These are phyloP conservation scores for Carex parvula DNA, from an alignment of 176 grass and related monocot species.

Conservation along the genomic window DNA sequence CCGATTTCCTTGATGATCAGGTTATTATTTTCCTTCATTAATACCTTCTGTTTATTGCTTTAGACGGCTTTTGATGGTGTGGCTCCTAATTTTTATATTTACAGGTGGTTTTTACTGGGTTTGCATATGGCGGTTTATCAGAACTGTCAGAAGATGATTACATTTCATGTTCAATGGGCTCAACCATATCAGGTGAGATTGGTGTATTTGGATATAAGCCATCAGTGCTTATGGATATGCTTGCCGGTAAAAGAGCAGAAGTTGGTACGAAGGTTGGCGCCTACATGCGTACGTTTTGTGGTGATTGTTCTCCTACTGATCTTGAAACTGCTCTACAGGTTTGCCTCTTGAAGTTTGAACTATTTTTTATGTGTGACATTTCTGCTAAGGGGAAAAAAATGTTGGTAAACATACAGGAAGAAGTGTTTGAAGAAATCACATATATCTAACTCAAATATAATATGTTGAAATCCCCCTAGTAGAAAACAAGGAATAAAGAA, in stretches of 20 bases:
- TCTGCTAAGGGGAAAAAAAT: neutral
- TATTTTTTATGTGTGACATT: neutral
- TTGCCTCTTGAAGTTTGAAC: conserved; percentile 21
- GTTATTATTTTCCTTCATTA: conserved; percentile 37
- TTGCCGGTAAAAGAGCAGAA: conserved; percentile 99
- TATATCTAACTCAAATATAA: neutral
- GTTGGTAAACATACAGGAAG: neutral
- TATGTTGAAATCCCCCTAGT: neutral
- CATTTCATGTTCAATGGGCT: conserved; percentile 97
- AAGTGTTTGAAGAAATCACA: neutral
- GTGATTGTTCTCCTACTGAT: conserved; percentile 95
- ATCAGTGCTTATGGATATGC: conserved; percentile 97
- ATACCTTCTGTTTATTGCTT: neutral
- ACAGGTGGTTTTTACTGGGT: conserved; percentile 99
- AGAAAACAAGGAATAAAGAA: neutral
- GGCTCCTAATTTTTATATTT: conserved; percentile 18
- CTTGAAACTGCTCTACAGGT: conserved; percentile 97
- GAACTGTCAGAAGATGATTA: conserved; percentile 96
- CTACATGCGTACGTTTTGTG: conserved; percentile 97
- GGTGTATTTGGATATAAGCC: conserved; percentile 94
- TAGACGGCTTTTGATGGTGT: neutral
- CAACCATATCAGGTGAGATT: conserved; percentile 95
- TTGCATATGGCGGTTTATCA: conserved; percentile 93
- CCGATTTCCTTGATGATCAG: conserved; percentile 99
- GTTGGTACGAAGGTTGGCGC: conserved; percentile 93